A percentile compares a stretch with the other conserved stretches of the same genome.
Conservation (phyloP, 768 basidiomycete genomes). For the Asterophora parasitica region DNA sequence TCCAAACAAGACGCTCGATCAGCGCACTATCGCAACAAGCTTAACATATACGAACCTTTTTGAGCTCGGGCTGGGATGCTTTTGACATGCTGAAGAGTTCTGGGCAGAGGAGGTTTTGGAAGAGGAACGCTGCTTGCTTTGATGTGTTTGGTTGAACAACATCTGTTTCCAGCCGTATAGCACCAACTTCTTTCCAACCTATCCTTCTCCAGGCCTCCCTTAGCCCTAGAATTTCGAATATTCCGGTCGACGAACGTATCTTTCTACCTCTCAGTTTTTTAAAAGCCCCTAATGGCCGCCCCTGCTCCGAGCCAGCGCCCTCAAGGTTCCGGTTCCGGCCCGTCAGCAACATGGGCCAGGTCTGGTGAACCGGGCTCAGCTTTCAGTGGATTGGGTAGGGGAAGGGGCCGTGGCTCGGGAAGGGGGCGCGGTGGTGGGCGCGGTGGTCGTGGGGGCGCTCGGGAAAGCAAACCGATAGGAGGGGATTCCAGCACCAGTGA, state of each 20-base stretch:
- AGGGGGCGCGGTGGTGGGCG: conserved; percentile 31
- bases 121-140: conserved; percentile 23
- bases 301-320: conserved; percentile 27
- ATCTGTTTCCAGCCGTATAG: background rate
- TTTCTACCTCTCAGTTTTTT: background rate
- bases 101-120: conserved; percentile 4
- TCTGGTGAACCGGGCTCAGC: conserved; percentile 44
- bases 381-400: conserved; percentile 39
- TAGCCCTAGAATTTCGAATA: background rate
- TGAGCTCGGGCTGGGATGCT: conserved; percentile 94
- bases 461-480: conserved; percentile 19
- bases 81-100: conserved; percentile 64
- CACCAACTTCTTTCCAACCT: background rate
- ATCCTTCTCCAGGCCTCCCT: background rate
- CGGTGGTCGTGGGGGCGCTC: conserved; percentile 26
- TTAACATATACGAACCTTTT: conserved; percentile 65
- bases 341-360: conserved; percentile 37
- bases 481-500: conserved; percentile 14
- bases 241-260: background rate
- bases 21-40: background rate
- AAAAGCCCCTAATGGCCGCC: conserved; percentile 34
- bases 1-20: conserved; percentile 3
- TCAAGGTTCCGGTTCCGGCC: conserved; percentile 22
- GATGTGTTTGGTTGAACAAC: conserved; percentile 27
- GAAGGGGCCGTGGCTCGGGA: conserved; percentile 29